Percentiles rank a stretch among this genome's conserved stretches.
phyloP scores from a whole-genome alignment of 139 green algal genomes.

The Picochlorum sp. region DNA sequence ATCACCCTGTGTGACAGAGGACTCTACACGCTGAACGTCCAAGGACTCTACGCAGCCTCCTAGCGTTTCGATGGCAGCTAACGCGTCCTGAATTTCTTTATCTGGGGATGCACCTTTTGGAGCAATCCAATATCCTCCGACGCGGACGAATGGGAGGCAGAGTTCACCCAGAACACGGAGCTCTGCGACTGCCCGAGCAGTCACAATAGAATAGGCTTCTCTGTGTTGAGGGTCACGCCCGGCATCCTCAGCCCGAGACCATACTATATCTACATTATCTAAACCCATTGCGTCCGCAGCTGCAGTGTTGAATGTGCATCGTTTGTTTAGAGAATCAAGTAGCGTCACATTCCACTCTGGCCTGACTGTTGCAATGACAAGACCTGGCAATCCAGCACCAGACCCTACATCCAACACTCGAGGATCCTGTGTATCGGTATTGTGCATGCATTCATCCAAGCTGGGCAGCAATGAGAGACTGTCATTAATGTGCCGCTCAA shows the following conservation, averaged over 20 bases:
- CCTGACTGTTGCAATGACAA: conserved; percentile 68
- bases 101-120: conserved; percentile 64
- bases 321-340: conserved; percentile 75
- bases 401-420: conserved; percentile 82
- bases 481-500: conserved; percentile 62
- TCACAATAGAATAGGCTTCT: conserved; percentile 57
- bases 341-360: conserved; percentile 72
- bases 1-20: conserved; percentile 8
- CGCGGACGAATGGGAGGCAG: conserved; percentile 78
- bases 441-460: conserved; percentile 33
- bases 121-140: conserved; percentile 68
- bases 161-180: conserved; percentile 74
- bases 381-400: conserved; percentile 75
- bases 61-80: conserved; percentile 45
- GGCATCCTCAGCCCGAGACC: conserved; percentile 65
- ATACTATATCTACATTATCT: conserved; percentile 60
- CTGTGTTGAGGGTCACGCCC: conserved; percentile 16
- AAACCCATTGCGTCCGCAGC: conserved; percentile 29
- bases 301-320: conserved; percentile 33
- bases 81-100: conserved; percentile 43
- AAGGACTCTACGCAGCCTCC: conserved; percentile 35
- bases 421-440: background rate
- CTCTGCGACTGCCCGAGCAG: conserved; percentile 81
- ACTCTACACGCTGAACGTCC: conserved; percentile 45
- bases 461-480: conserved; percentile 66